Evolutionary conservation across 2,329 filamentous ascomycete genomes (phyloP), one percentile per base, ranked within the genome.

Genomic region (Sclerotinia borealis): DNA sequence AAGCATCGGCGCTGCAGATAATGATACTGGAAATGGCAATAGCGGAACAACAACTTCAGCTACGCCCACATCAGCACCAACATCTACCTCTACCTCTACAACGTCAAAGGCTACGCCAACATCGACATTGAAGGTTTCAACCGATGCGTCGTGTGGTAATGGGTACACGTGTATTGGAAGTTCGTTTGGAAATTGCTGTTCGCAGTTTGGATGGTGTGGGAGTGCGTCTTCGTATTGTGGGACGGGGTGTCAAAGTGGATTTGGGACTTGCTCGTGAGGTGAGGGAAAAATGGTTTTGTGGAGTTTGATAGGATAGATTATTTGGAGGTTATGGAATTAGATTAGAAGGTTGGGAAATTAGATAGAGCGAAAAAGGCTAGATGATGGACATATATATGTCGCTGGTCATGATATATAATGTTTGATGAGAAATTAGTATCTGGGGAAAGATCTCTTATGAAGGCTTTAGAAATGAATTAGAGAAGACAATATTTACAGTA

Each of bases 1-100:
- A 45, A 36, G 61, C 65, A 37, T 64, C 63, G 31, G 50, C 2
- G 54, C 31, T 19, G 52, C 51, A n/a, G 51, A 55, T 43, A 29
- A 52, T n/a, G 9, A 39, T 7, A n/a, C 31, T 17, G 36, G 39
- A 15, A 58, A 19, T 25, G 13, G 39, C 15, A 45, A 27, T 17
- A 45, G 13, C 19, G 50, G 22, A 27, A 27, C 22, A 3, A 19
- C 34, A 3, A 11, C 7, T 25, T 52, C 31, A 31, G 15, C 50
- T 19, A 11, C 31, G 2, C 15, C 31, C 17, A 15, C 37, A 43
- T 56, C 37, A 11, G 10, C n/a, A 34, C n/a, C 19, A 25, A 36
- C 31, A 54, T 27, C 34, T 54, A 25, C 34, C 11, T 36, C 48
- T 8, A 19, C 34, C 3, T 15, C 34, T 9, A 17, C 37, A 11